Evolutionary conservation across 495 filamentous ascomycete genomes (phyloP), one percentile per base, ranked within the genome.

Genomic region (Hypomontagnella submonticulosa): DNA sequence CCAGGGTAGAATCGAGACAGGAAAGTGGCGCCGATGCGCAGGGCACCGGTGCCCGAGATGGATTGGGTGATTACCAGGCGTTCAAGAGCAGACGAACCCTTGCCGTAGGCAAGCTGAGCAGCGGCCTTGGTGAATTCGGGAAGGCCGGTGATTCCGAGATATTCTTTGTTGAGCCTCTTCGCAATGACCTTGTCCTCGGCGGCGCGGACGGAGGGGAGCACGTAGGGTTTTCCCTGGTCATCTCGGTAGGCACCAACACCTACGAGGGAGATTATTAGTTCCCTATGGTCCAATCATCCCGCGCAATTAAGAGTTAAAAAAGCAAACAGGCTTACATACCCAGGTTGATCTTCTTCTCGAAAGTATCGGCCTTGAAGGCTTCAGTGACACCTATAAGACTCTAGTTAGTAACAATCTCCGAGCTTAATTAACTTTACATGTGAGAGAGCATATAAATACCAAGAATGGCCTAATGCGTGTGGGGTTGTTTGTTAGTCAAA

Each of bases 41-140:
- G 87, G 61, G 95, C 94, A 70, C 95, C 95, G 50, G 95, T 99
- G 53, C 95, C 95, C 53, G 95, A 99, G 83, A 99, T 97, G 77
- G 93, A 91, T 83, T 99, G 95, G 30, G 95, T 97, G 80, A 96
- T 93, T 76, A 89, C 93, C 41, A 99, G 81, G 52, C 92, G 87
- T 75, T 90, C 87, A 70, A 97, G 83, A 57, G 88, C 87, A 13
- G 87, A 73, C 44, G 90, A 94, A 77, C 88, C 87, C 65, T 86
- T 73, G 52, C 94, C 93, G 76, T 98, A 99, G 71, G 95, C 95
- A 16, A 99, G 88, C 69, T 89, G 77, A 36, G 92, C 92, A 23
- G 95, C 95, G 19, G 93, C 91, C 76, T 89, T 92, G 76, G 92
- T 93, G 85, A 99, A 97, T 61, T 90, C 81, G 56, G 93, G 92